Conservation (phyloP, 108 stramenopile genomes). For the Nitzschia inconspicua region DNA sequence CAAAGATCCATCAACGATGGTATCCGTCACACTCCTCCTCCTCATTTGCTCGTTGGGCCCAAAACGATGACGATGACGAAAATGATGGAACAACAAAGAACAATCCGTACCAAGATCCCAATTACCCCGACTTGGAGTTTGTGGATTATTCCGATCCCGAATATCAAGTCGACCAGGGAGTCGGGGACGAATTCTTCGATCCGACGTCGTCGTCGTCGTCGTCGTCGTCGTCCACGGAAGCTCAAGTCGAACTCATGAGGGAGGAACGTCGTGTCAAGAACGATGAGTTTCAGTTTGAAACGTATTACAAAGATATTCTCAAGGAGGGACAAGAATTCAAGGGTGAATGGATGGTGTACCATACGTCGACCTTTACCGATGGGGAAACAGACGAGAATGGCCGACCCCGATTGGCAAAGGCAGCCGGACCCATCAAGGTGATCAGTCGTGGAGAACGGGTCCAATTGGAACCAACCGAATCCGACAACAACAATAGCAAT, state of each 20-base stretch:
- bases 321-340: conserved; percentile 56
- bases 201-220: background rate
- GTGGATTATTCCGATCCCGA: conserved; percentile 82
- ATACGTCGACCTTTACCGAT: conserved; percentile 67
- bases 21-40: too few relatives aligned
- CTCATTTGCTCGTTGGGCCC: background rate
- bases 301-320: conserved; percentile 62
- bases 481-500: background rate
- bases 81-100: conserved; percentile 20
- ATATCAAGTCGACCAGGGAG: conserved; percentile 62
- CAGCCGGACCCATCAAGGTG: conserved; percentile 52
- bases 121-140: conserved; percentile 85
- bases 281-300: conserved; percentile 90
- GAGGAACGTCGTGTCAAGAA: conserved; percentile 74
- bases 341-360: conserved; percentile 87
- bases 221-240: conserved; percentile 43
- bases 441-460: conserved; percentile 51
- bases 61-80: conserved; percentile 11
- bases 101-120: conserved; percentile 53
- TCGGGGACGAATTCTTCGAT: conserved; percentile 51
- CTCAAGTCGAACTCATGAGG: conserved; percentile 80
- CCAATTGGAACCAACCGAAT: conserved; percentile 17
- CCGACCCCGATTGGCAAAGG: conserved; percentile 17
- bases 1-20: too few relatives aligned
- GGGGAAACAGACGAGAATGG: conserved; percentile 14